phyloP scores from a whole-genome alignment of 768 basidiomycete species.

The Collybia nuda region DNA sequence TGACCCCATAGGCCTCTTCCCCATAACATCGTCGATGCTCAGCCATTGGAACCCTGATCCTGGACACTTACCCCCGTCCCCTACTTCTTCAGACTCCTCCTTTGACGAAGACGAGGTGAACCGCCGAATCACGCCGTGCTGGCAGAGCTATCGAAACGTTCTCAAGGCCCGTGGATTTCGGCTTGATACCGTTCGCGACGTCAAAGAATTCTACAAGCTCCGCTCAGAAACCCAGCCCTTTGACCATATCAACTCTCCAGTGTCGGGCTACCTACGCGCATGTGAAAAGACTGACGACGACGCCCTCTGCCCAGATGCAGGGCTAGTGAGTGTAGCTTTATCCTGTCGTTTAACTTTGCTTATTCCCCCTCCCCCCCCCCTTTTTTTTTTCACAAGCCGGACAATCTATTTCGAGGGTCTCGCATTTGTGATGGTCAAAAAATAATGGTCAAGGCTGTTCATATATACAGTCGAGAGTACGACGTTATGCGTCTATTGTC shows the following conservation, averaged over 20 bases:
- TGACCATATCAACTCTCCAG: slow-evolving; percentile 5
- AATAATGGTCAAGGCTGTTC: slow-evolving; percentile 69
- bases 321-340: slow-evolving; percentile 50
- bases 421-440: slow-evolving; percentile 48
- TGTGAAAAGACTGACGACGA: slow-evolving; percentile 44
- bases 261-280: slow-evolving; percentile 31
- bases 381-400: slow-evolving; percentile 46
- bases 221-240: slow-evolving; percentile 10
- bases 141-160: slow-evolving; percentile 52
- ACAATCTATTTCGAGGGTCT: slow-evolving; percentile 70
- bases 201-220: slow-evolving; percentile 52
- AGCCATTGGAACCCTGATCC: slow-evolving; percentile 21
- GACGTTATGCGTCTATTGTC: slow-evolving; percentile 57
- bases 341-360: background rate
- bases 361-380: too few relatives aligned
- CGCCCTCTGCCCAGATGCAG: slow-evolving; percentile 68
- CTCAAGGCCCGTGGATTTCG: slow-evolving; percentile 54
- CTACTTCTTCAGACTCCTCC: slow-evolving; percentile 49
- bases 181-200: slow-evolving; percentile 70
- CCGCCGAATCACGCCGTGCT: slow-evolving; percentile 56
- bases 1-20: slow-evolving; percentile 3
- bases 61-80: slow-evolving; percentile 31
- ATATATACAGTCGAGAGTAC: slow-evolving; percentile 61
- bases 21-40: slow-evolving; percentile 15
- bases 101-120: slow-evolving; percentile 62